Evolutionary conservation across 1,139 yeast species (phyloP), one percentile per base, ranked within the genome.

Genomic region (Scheffersomyces parashehatae): DNA sequence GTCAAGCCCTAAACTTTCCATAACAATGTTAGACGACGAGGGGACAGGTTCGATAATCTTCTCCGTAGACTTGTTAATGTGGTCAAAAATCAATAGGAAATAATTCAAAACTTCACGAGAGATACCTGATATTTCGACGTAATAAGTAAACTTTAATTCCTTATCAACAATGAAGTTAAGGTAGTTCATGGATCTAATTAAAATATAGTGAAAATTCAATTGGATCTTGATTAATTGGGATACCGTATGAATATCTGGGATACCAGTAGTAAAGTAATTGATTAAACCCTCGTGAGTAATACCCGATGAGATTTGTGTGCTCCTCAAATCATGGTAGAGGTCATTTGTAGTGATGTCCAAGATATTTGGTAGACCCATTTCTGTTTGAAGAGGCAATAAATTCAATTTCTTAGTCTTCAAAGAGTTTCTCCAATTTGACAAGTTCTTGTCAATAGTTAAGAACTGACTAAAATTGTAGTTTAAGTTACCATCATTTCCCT

Each of bases 401-500:
- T 68, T 60, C 13, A 73, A 40, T 8, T 47, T 47, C 43, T 68
- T 72, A 0, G 52, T 51, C 44, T 67, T 68, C 44, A 75, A 60
- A 0, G 75, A 62, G 30, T 64, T 60, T 49, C 79, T 66, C 80
- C 80, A 75, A 40, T 64, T 66, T 4, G 70, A 56, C 39, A 75
- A 59, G 49, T 75, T 74, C 44, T 66, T 68, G 52, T 75, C 80
- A 39, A 75, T 75, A 4, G 70, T 66, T 29, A 69, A 59, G 48
- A 75, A 75, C 46, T 75, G 80, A 43, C 66, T 67, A 45, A 69
- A 73, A 49, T 75, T 74, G 52, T 74, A 74, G 48, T 75, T 75
- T 52, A 75, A 66, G 47, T 75, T 74, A 12, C 80, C 80, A 53
- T 75, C 80, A 49, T 73, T 74, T 11, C 79, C 79, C 54, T 75